Base-by-base conservation (phyloP, 2,329 filamentous ascomycete genomes). In the Monilinia aucupariae region DNA sequence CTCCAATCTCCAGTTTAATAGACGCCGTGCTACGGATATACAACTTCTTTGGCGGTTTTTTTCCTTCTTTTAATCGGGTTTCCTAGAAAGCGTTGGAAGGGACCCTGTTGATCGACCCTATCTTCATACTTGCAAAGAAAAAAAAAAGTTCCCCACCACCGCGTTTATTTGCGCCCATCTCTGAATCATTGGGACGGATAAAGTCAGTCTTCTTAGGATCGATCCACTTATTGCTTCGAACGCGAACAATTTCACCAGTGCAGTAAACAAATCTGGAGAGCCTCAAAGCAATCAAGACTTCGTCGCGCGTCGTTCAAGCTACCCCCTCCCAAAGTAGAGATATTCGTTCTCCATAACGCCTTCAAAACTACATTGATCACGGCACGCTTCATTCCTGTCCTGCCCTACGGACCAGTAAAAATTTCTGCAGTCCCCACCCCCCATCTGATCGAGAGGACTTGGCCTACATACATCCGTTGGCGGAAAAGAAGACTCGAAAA, bases 161-260 rank as follows among this genome's bases (percentile, higher is more conserved):
- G 60, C 60, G 60, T 62, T 59, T 62, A 62, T 62, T 50, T 56
- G 32, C 52, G 43, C 43, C 52, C 60, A 59, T 62, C 52, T 62
- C 50, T 58, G 60, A 25, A 60, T 51, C 58, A 51, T 60, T 50
- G 48, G 58, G 34, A 62, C 60, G 60, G 52, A 62, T 62, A 62
- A 62, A 62, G 60, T 62, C 60, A 62, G 60, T 62, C 60, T 45
- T 49, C 52, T 48, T 37, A 20, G 52, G 60, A 48, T 62, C 60
- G 60, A 48, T 62, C 60, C 60, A 62, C 60, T 62, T 61, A 55
- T 59, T 62, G 47, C 60, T 58, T 62, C 60, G 59, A 61, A 61
- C 60, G 58, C 54, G 54, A 58, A 62, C 53, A 62, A 41, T 62
- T 58, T 39, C 27, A n/a, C 30, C 12, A 50, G 60, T 50, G 43